A percentile compares a stretch with the other conserved stretches of the same genome.
Conservation (phyloP, 257 asterid genomes). For the Primulina huaijiensis region DNA sequence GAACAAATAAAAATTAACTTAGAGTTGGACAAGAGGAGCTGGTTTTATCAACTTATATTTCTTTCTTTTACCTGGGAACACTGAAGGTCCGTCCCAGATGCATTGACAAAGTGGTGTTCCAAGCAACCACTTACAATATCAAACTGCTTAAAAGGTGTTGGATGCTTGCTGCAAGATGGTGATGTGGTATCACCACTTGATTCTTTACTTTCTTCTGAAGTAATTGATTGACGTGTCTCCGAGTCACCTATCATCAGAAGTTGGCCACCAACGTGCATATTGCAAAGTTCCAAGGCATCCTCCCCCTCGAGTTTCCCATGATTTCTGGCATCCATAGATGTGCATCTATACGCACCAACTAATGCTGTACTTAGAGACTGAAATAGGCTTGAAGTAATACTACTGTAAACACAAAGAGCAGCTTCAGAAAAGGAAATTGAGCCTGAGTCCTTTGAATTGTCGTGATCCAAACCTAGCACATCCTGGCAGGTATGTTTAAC, state of each 20-base stretch:
- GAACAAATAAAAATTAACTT: conserved; percentile 18
- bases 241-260: conserved; percentile 23
- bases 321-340: conserved; percentile 35
- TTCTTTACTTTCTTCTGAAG: background rate
- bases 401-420: conserved; percentile 50
- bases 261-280: conserved; percentile 29
- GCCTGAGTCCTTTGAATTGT: conserved; percentile 32
- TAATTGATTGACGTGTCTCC: conserved; percentile 27
- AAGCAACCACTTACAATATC: conserved; percentile 76
- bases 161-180: conserved; percentile 39
- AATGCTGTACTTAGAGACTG: conserved; percentile 46
- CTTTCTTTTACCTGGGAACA: conserved; percentile 50
- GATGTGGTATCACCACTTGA: conserved; percentile 14
- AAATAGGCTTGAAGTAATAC: conserved; percentile 54
- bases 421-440: conserved; percentile 57
- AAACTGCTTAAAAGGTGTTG: conserved; percentile 52
- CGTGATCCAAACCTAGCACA: conserved; percentile 26
- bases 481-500: conserved; percentile 41
- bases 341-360: conserved; percentile 38
- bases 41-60: background rate
- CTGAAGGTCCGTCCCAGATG: conserved; percentile 47
- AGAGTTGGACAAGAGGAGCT: background rate
- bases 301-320: conserved; percentile 30
- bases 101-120: conserved; percentile 74
- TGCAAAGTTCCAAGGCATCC: conserved; percentile 45